Evolutionary conservation across 2,329 filamentous ascomycete species (phyloP).

Genomic region (Aspergillus pseudotamarii): DNA sequence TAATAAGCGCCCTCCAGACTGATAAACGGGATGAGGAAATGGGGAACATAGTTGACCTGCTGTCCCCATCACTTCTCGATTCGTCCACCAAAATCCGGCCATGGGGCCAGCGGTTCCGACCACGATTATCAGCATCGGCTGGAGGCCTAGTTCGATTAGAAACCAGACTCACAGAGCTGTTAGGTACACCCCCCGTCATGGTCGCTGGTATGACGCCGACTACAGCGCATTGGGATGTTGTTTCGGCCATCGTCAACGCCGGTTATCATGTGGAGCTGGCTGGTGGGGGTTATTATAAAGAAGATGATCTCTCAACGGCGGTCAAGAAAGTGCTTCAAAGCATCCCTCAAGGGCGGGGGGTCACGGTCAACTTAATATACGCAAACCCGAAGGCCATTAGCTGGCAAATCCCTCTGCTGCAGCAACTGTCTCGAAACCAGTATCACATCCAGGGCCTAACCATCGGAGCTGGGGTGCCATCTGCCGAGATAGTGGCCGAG

Average conservation of each 20-base stretch:
- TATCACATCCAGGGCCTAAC: slow-evolving; percentile 87
- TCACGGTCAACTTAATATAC: slow-evolving; percentile 58
- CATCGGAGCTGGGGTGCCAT: slow-evolving; percentile 90
- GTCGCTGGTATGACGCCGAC: slow-evolving; percentile 93
- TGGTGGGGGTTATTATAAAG: slow-evolving; percentile 55
- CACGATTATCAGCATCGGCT: slow-evolving; percentile 81
- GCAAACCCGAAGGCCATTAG: slow-evolving; percentile 55
- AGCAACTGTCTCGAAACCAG: slow-evolving; percentile 67
- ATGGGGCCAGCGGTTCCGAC: slow-evolving; percentile 93
- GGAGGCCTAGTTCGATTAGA: slow-evolving; percentile 39
- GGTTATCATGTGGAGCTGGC: slow-evolving; percentile 51
- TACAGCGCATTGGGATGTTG: slow-evolving; percentile 76
- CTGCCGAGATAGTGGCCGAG: slow-evolving; percentile 87
- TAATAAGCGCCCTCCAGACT: slow-evolving; percentile 13
- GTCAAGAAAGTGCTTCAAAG: slow-evolving; percentile 52
- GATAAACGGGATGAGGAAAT: slow-evolving; percentile 18
- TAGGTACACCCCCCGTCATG: slow-evolving; percentile 84
- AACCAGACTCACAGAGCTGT: slow-evolving; percentile 89
- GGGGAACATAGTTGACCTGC: slow-evolving; percentile 20
- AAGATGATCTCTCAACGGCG: slow-evolving; percentile 47
- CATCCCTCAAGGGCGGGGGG: slow-evolving; percentile 68
- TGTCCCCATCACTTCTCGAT: slow-evolving; percentile 14
- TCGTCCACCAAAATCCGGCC: slow-evolving; percentile 79
- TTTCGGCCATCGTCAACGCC: slow-evolving; percentile 57
- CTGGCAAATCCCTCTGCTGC: slow-evolving; percentile 57